A percentile compares a stretch with the other conserved stretches of the same genome.
These are phyloP conservation scores for Penicillium rolfsii DNA, from an alignment of 2,329 filamentous ascomycete species.

Conservation along the genomic window DNA sequence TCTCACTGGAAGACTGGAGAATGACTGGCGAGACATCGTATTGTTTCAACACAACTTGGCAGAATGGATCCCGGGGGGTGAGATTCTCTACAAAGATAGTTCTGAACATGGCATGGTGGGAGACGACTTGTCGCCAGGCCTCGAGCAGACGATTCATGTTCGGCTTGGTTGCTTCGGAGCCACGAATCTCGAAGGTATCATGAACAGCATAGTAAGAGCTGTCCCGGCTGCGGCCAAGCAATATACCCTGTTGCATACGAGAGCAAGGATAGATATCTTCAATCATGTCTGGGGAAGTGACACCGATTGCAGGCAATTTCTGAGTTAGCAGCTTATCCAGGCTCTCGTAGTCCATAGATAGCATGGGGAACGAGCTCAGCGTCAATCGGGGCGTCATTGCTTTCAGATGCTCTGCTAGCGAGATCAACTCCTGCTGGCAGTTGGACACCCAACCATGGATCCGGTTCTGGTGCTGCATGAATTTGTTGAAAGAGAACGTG, in stretches of 20 bases:
- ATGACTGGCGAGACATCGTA: constrained; percentile 33
- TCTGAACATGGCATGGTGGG: constrained; percentile 41
- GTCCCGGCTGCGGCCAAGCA: constrained; percentile 40
- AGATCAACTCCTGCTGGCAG: constrained; percentile 41
- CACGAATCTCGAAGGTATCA: constrained; percentile 41
- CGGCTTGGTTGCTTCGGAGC: constrained; percentile 22
- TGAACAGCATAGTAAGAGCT: constrained; percentile 44
- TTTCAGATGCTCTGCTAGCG: constrained; percentile 33
- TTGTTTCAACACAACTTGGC: constrained; percentile 40
- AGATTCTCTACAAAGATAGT: constrained; percentile 44
- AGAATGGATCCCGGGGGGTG: constrained; percentile 38
- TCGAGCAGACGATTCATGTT: constrained; percentile 31
- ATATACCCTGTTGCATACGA: constrained; percentile 43
- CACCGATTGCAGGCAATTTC: constrained; percentile 44
- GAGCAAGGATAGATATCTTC: constrained; percentile 50
- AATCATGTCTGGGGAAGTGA: constrained; percentile 39
- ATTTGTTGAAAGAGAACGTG: constrained; percentile 55
- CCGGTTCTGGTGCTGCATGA: constrained; percentile 51
- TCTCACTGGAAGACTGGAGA: constrained; percentile 37
- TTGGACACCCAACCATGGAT: constrained; percentile 50
- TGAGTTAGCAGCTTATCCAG: constrained; percentile 43
- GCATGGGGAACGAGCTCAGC: constrained; percentile 50
- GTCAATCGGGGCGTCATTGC: constrained; percentile 37
- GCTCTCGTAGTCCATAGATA: constrained; percentile 48
- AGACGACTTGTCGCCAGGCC: constrained; percentile 40